Evolutionary conservation across 106 monocot genomes (phyloP).

Genomic region (Triglochin maritima): DNA sequence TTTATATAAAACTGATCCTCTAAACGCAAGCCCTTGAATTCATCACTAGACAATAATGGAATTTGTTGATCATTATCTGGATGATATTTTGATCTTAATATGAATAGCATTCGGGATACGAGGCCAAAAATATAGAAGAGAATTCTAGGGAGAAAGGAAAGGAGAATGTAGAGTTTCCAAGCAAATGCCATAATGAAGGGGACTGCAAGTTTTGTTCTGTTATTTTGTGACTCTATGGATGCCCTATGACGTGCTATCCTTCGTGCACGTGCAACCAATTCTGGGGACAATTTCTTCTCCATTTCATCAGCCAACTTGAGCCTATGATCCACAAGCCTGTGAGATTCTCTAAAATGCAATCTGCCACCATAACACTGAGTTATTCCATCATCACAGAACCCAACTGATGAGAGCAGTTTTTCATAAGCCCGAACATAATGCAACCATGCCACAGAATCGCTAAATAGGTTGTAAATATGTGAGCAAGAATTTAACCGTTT

Average conservation of each 20-base stretch:
- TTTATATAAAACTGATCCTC: constrained; percentile 24
- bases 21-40: constrained; percentile 6
- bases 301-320: constrained; percentile 28
- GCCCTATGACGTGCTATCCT: constrained; percentile 38
- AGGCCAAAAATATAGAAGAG: constrained; percentile 20
- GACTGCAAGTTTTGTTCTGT: neutral
- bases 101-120: constrained; percentile 6
- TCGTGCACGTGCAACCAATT: constrained; percentile 57
- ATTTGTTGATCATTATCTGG: neutral
- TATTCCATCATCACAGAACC: constrained; percentile 21
- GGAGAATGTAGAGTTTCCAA: constrained; percentile 20
- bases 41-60: neutral
- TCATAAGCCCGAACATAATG: constrained; percentile 53
- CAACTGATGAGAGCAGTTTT: constrained; percentile 33
- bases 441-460: constrained; percentile 36
- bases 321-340: constrained; percentile 14
- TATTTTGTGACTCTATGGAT: constrained; percentile 1
- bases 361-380: neutral
- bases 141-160: constrained; percentile 31
- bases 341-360: constrained; percentile 9
- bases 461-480: constrained; percentile 19
- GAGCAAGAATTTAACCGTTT: neutral
- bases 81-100: neutral
- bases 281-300: constrained; percentile 44
- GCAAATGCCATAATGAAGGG: constrained; percentile 8